A percentile compares a stretch with the other conserved stretches of the same genome.
Conservation (phyloP, 2,329 filamentous ascomycete species). For the Herpotrichia juniperi region DNA sequence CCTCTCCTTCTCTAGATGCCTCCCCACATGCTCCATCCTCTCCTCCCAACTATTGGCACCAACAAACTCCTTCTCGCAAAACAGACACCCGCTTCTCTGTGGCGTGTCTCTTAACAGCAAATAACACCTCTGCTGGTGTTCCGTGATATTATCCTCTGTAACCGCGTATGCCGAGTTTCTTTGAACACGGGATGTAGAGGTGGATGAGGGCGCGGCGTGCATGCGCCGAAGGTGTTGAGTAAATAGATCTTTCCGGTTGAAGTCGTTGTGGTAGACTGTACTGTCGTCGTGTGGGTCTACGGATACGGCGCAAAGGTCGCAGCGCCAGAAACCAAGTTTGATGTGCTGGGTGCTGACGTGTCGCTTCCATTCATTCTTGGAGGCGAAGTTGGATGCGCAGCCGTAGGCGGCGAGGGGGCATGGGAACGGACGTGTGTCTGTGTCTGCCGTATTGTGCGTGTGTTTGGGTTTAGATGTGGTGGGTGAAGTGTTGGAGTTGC, state of each 20-base stretch:
- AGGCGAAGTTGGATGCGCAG: constrained; percentile 73
- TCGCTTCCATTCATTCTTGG: constrained; percentile 95
- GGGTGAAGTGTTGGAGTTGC: constrained; percentile 16
- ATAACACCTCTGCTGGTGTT: constrained; percentile 65
- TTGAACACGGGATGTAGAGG: constrained; percentile 32
- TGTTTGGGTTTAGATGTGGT: constrained; percentile 14
- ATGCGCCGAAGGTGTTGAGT: constrained; percentile 87
- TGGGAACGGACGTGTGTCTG: constrained; percentile 62
- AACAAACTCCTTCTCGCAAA: constrained; percentile 68
- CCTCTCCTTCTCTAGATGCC: constrained; percentile 71
- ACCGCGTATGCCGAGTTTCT: constrained; percentile 54
- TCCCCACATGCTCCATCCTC: constrained; percentile 85
- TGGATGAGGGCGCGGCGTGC: constrained; percentile 64
- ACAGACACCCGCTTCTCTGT: constrained; percentile 64
- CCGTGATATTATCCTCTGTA: constrained; percentile 60
- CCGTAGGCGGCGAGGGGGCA: constrained; percentile 83
- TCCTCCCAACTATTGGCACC: constrained; percentile 75
- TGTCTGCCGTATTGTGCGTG: constrained; percentile 7
- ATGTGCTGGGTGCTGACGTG: constrained; percentile 84
- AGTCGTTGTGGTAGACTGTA: constrained; percentile 61
- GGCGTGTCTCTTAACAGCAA: constrained; percentile 68
- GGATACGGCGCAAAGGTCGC: constrained; percentile 64
- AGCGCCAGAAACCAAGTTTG: constrained; percentile 75
- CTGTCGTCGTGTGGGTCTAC: constrained; percentile 36
- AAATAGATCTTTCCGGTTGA: constrained; percentile 93